Conservation (phyloP, 148 eudicot genomes). For the Diospyros kaki region DNA sequence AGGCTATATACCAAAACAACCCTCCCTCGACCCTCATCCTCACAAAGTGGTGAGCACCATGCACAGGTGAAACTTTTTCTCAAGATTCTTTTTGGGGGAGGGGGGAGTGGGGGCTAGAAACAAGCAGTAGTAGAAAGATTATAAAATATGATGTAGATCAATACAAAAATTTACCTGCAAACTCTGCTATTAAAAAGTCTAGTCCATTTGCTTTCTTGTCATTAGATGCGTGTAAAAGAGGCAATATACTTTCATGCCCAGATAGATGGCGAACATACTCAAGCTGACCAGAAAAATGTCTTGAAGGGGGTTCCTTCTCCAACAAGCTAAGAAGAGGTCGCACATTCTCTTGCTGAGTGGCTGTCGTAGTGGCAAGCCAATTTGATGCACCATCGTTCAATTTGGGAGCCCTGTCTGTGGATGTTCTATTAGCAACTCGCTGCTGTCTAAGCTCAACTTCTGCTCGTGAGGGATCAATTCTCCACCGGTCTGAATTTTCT, state of each 20-base stretch:
- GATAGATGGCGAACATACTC: slow-evolving; percentile 74
- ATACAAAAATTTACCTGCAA: slow-evolving; percentile 53
- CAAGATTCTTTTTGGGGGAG: no score
- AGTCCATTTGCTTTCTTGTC: slow-evolving; percentile 82
- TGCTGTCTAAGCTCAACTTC: slow-evolving; percentile 60
- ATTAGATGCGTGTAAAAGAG: slow-evolving; percentile 71
- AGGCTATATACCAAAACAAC: no score
- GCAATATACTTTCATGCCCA: slow-evolving; percentile 77
- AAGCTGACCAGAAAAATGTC: slow-evolving; percentile 88
- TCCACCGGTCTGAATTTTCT: slow-evolving; percentile 35
- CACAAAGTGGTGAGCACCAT: no score
- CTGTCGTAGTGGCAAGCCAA: slow-evolving; percentile 36
- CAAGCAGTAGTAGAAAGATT: neutral
- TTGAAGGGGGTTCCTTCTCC: slow-evolving; percentile 92
- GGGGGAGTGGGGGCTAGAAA: neutral
- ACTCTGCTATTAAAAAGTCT: slow-evolving; percentile 89
- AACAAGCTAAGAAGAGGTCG: slow-evolving; percentile 88
- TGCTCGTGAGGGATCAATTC: slow-evolving; percentile 41
- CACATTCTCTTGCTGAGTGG: slow-evolving; percentile 70
- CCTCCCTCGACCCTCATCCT: no score
- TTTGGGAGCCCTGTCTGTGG: slow-evolving; percentile 57
- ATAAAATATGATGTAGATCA: neutral
- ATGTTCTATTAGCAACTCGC: slow-evolving; percentile 38
- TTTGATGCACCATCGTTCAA: slow-evolving; percentile 52
- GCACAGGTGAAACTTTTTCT: no score